Evolutionary conservation across 495 filamentous ascomycete species (phyloP).

Genomic region (Immersiella caudata): DNA sequence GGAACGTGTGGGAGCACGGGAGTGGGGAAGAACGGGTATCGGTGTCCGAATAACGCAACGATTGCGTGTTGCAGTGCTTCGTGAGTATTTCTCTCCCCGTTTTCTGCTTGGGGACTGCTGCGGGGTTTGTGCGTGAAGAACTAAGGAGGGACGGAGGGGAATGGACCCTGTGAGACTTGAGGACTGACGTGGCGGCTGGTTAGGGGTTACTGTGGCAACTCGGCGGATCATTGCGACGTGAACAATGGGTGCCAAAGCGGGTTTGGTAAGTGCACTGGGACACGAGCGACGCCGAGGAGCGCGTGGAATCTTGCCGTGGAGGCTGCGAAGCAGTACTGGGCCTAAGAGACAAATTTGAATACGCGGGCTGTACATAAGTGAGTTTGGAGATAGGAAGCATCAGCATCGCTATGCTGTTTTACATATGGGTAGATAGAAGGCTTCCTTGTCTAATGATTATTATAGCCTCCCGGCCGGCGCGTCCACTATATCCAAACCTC

Average conservation of each 20-base stretch:
- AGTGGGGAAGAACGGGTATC: conserved; percentile 38
- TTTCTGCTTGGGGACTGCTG: too few species aligned
- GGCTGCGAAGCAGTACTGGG: not conserved
- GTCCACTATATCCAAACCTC: conserved; percentile 43
- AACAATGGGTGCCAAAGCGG: conserved; percentile 36
- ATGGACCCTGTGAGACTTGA: not conserved
- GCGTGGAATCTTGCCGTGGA: conserved; percentile 4
- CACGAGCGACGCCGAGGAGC: conserved; percentile 15
- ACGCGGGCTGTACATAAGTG: not conserved
- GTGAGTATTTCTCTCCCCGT: conserved; percentile 26
- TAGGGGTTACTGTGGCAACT: conserved; percentile 44
- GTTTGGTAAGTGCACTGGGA: conserved; percentile 36
- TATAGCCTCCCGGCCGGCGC: not conserved
- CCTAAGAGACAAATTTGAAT: not conserved
- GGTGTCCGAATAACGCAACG: conserved; percentile 31
- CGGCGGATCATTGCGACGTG: conserved; percentile 35
- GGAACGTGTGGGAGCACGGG: conserved; percentile 40
- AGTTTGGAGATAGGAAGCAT: not conserved
- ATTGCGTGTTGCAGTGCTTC: conserved; percentile 37
- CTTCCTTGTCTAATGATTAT: not conserved
- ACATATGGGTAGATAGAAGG: not conserved
- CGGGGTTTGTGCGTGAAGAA: too few species aligned
- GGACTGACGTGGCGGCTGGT: conserved; percentile 1
- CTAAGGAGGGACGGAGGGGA: not conserved
- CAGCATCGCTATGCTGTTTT: not conserved